Evolutionary conservation across 495 filamentous ascomycete species (phyloP), one percentile per base, ranked within the genome.

Genomic region (Xylaria longipes): DNA sequence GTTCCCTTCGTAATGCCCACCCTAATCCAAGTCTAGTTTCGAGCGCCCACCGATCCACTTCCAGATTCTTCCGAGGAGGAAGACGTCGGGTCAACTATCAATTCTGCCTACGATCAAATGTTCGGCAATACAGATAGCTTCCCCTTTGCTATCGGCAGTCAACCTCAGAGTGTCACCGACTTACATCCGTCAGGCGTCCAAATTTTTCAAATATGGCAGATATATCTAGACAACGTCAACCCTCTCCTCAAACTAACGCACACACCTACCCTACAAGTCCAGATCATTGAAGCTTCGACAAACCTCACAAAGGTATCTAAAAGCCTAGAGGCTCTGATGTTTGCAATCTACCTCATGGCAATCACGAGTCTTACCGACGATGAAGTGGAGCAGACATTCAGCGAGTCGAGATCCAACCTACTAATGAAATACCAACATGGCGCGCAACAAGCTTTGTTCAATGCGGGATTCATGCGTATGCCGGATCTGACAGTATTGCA

Each of bases 201-300:
- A 68, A 90, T 94, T 27, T 90, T 94, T 73, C 87, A 89, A 72
- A 77, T 94, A 25, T 94, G 92, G 92, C 90, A 93, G 74, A 85
- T 87, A 0, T 93, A 90, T 75, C 84, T 92, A 56, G 85, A 85
- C 66, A 91, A 91, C 78, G 87, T 93, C 76, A 89, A 93, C 76
- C 90, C 91, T 1, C 75, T 94, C n/a, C 84, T 88, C 20, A 93
- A 92, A 73, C 78, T 93, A 31, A 84, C 89, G 25, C 91, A 94
- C 80, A 86, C 84, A 0, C 89, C 90, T 2, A 91, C 89, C 17
- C 73, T 90, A 15, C 88, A 90, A 75, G 81, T 82, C 45, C 77
- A 82, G 14, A 84, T 90, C 52, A 82, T 89, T 65, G 82, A 83
- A 60, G 86, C 85, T 27, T 80, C 81, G 41, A 80, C 82, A 9